These are phyloP conservation scores for Paxillus rubicundulus DNA, from an alignment of 768 basidiomycete genomes.

Conservation along the genomic window DNA sequence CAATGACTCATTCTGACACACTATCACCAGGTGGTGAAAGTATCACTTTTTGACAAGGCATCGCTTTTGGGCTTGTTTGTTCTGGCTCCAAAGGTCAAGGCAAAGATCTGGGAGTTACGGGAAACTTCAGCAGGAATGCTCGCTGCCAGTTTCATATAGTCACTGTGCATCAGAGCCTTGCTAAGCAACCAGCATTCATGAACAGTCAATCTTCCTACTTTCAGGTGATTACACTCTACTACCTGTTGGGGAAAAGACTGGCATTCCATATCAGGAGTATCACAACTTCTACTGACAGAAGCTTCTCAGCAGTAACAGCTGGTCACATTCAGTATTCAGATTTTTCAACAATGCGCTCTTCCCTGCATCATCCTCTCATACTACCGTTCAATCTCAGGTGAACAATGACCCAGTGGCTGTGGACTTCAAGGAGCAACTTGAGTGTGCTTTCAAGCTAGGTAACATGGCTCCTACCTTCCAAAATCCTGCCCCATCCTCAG, in stretches of 20 bases:
- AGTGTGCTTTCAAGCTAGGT: not conserved
- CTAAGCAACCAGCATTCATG: too few species aligned
- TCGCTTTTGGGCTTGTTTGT: not conserved
- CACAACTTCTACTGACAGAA: not conserved
- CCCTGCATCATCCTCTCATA: not conserved
- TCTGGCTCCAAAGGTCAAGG: not conserved
- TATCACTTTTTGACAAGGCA: not conserved
- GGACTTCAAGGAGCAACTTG: not conserved
- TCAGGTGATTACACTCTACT: not conserved
- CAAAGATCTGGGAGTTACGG: not conserved
- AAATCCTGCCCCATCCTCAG: too few species aligned
- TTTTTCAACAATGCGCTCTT: slow-evolving; percentile 1
- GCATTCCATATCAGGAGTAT: not conserved
- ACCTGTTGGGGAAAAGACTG: not conserved
- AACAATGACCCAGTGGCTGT: not conserved
- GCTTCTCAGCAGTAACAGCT: not conserved
- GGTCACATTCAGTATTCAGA: not conserved
- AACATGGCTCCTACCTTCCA: not conserved
- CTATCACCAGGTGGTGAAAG: not conserved
- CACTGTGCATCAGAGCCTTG: too few species aligned
- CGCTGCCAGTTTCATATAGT: too few species aligned
- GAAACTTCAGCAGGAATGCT: too few species aligned
- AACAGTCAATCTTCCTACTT: not conserved
- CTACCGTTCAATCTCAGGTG: not conserved
- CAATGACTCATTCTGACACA: too few species aligned